phyloP scores from a whole-genome alignment of 768 basidiomycete species.

The Thelephora aurantiotincta region DNA sequence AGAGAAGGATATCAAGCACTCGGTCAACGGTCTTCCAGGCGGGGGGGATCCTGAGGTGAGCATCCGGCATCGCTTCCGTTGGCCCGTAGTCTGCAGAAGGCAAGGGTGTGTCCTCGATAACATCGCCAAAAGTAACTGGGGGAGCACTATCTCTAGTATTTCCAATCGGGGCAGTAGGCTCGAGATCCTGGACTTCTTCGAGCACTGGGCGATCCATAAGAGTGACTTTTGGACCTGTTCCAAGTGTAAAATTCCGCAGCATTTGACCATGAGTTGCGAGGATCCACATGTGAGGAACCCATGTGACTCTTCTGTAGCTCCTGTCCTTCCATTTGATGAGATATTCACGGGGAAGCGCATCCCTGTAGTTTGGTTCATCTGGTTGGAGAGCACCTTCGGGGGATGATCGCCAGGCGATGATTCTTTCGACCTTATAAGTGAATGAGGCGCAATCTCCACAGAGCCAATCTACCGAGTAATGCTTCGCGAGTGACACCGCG shows the following conservation, averaged over 20 bases:
- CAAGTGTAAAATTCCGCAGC: slow-evolving; percentile 60
- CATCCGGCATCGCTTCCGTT: slow-evolving; percentile 42
- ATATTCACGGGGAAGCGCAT: slow-evolving; percentile 72
- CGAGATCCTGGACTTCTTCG: slow-evolving; percentile 20
- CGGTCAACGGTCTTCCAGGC: slow-evolving; percentile 88
- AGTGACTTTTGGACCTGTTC: slow-evolving; percentile 50
- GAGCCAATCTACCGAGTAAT: slow-evolving; percentile 54
- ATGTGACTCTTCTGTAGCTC: slow-evolving; percentile 68
- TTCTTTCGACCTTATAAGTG: slow-evolving; percentile 59
- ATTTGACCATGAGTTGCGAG: slow-evolving; percentile 48
- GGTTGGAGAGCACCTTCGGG: slow-evolving; percentile 52
- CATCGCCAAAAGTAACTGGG: slow-evolving; percentile 28
- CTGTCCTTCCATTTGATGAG: slow-evolving; percentile 79
- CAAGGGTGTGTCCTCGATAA: slow-evolving; percentile 17
- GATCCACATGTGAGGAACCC: slow-evolving; percentile 93
- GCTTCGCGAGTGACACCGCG: slow-evolving; percentile 32
- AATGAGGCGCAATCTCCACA: slow-evolving; percentile 73
- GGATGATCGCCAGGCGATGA: slow-evolving; percentile 85
- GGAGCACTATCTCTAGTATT: slow-evolving; percentile 9
- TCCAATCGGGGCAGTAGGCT: slow-evolving; percentile 10
- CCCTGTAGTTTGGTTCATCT: slow-evolving; percentile 38
- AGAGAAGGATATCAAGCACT: slow-evolving; percentile 69
- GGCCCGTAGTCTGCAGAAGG: slow-evolving; percentile 18
- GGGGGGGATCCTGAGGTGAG: slow-evolving; percentile 57
- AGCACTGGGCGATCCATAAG: slow-evolving; percentile 36